Base-by-base conservation (phyloP, 306 rosid genomes). In the Luffa aegyptiaca region DNA sequence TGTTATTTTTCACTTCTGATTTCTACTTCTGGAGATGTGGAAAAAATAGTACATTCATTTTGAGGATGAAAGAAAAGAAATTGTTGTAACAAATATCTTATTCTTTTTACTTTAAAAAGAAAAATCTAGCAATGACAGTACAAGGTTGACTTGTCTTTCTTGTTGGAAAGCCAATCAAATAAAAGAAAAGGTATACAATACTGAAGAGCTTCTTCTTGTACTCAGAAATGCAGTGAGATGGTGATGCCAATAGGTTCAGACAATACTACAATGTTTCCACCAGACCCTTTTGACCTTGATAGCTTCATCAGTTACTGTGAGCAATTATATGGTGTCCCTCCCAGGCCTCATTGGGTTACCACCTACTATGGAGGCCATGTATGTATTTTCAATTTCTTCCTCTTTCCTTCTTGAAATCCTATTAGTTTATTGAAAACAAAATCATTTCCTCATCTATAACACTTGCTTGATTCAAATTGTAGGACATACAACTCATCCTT, bases 401-500 rank as follows among this genome's bases (percentile, higher is more conserved):
- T 63, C 69, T 63, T 62, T 33, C 18, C 69, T 1, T 63, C 33
- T 5, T 0, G 21, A 35, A 37, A 63, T 6, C 84, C 52, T 86
- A 90, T 55, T 92, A 83, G 64, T 37, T 42, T 53, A 7, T 55
- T 18, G 37, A 9, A 21, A 59, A 59, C 2, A 20, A 20, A 26
- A 63, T 10, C 8, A 16, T 33, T 37, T 39, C 10, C 65, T 46
- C 21, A 42, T 65, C 16, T 68, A 26, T 13, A 62, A 31, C 2
- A 63, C 1, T 35, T 31, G 13, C n/a, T 35, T 57, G 26, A 76
- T 56, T 66, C 31, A 37, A 45, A 57, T 69, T 73, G 76, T 84
- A 92, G 92, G 84, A 88, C 78, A 70, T 88, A 79, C 83, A 87
- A 76, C 42, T 84, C 82, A 74, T 79, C 18, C 94, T 92, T 61